These are phyloP conservation scores for Neurospora tetraspora DNA, from an alignment of 495 filamentous ascomycete species.

Conservation along the genomic window DNA sequence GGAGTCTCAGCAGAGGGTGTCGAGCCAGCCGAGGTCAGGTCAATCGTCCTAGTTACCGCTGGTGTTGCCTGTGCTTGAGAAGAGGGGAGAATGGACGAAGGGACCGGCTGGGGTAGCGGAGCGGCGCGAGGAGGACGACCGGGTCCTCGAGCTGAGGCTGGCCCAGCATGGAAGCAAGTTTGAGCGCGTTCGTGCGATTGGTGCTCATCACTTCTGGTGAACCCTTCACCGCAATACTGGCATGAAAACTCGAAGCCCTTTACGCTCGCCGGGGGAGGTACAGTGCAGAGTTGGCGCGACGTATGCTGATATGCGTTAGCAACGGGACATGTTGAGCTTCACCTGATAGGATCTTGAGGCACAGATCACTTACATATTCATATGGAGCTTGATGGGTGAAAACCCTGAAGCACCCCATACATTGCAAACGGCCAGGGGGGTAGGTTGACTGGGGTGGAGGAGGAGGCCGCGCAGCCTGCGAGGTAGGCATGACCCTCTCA, in stretches of 20 bases:
- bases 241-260: conserved; percentile 26
- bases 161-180: neutral
- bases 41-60: neutral
- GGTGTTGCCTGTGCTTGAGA: neutral
- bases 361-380: conserved; percentile 28
- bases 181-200: conserved; percentile 6
- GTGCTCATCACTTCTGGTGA: conserved; percentile 21
- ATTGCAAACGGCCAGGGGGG: conserved; percentile 17
- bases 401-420: conserved; percentile 29
- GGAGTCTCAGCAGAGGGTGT: neutral
- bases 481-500: conserved; percentile 21
- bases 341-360: neutral
- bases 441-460: conserved; percentile 1
- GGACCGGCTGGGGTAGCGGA: conserved; percentile 1
- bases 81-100: neutral
- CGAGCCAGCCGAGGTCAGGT: neutral
- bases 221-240: conserved; percentile 30
- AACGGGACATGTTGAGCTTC: neutral
- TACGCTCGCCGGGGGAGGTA: conserved; percentile 12
- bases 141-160: conserved; percentile 4
- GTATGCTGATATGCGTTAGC: conserved; percentile 23
- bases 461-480: conserved; percentile 1
- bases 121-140: conserved; percentile 7
- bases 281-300: conserved; percentile 27
- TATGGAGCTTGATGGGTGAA: conserved; percentile 23